These are phyloP conservation scores for Eucalyptus lansdowneana DNA, from an alignment of 345 rosid species.

Conservation along the genomic window DNA sequence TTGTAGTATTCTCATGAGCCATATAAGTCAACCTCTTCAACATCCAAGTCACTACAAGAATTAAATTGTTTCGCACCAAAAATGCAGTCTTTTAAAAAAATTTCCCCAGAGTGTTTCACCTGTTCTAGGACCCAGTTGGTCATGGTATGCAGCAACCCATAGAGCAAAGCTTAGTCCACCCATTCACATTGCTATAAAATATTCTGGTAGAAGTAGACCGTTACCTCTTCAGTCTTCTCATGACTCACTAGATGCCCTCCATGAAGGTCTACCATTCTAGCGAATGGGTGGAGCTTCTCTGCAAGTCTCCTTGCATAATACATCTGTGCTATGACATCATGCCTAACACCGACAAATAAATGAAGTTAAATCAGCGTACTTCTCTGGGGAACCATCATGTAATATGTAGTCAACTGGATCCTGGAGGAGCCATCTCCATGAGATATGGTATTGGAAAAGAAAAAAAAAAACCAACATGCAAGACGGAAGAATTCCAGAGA, in stretches of 20 bases:
- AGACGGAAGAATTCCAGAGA: not conserved
- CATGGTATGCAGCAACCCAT: not conserved
- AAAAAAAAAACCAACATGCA: not conserved
- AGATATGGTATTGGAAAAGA: not conserved
- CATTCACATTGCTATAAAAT: not conserved
- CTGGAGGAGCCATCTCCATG: not conserved
- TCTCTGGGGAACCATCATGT: not conserved
- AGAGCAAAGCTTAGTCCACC: not conserved
- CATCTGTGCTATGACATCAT: conserved; percentile 89
- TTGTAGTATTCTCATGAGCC: not conserved
- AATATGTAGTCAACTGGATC: not conserved
- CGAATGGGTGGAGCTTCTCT: conserved; percentile 61
- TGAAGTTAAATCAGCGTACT: not conserved
- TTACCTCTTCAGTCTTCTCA: conserved; percentile 87
- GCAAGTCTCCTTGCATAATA: conserved; percentile 79
- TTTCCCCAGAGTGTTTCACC: not conserved
- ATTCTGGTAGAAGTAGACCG: not conserved
- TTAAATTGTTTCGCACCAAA: not conserved
- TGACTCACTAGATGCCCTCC: conserved; percentile 98
- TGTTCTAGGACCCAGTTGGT: not conserved
- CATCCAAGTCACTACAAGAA: not conserved
- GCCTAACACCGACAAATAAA: conserved; percentile 31
- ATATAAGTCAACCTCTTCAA: not conserved
- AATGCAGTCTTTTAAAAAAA: not conserved
- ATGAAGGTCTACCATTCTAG: conserved; percentile 90